These are phyloP conservation scores for Fragaria iinumae DNA, from an alignment of 306 rosid genomes.

Conservation along the genomic window DNA sequence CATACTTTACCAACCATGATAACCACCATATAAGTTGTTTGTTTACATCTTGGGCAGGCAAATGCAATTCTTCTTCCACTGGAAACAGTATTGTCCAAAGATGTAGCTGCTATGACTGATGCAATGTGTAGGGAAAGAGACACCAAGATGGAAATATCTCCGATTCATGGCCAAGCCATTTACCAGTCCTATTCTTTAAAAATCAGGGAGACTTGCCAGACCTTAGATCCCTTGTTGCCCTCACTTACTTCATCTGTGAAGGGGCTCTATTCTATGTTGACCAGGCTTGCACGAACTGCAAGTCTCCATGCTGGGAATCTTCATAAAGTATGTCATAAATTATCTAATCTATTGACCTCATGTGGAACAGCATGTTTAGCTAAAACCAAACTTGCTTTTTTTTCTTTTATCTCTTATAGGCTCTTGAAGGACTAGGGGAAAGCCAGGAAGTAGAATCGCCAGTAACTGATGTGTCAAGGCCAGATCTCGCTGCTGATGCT, in stretches of 20 bases:
- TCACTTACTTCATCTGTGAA: slow-evolving; percentile 70
- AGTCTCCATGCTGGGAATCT: slow-evolving; percentile 95
- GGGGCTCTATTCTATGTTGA: slow-evolving; percentile 81
- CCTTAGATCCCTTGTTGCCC: slow-evolving; percentile 72
- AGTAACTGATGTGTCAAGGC: slow-evolving; percentile 56
- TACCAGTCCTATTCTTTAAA: slow-evolving; percentile 79
- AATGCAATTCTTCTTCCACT: slow-evolving; percentile 86
- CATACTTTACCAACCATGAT: not conserved
- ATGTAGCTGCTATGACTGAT: slow-evolving; percentile 86
- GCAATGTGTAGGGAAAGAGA: slow-evolving; percentile 74
- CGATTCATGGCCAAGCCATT: slow-evolving; percentile 94
- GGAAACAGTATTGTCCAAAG: slow-evolving; percentile 85
- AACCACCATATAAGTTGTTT: slow-evolving; percentile 25
- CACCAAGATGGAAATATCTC: slow-evolving; percentile 74
- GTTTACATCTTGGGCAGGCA: slow-evolving; percentile 51
- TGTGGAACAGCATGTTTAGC: slow-evolving; percentile 4
- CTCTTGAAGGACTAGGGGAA: slow-evolving; percentile 96
- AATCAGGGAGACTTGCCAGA: slow-evolving; percentile 77
- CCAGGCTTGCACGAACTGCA: slow-evolving; percentile 86
- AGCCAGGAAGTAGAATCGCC: slow-evolving; percentile 84
- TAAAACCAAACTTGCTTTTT: slow-evolving; percentile 13
- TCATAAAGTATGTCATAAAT: slow-evolving; percentile 66
- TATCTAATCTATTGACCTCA: slow-evolving; percentile 4
- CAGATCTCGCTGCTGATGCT: slow-evolving; percentile 59
- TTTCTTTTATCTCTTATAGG: slow-evolving; percentile 51